Conservation (phyloP, 1,284 basidiomycete genomes). For the Marasmius tenuissimus region DNA sequence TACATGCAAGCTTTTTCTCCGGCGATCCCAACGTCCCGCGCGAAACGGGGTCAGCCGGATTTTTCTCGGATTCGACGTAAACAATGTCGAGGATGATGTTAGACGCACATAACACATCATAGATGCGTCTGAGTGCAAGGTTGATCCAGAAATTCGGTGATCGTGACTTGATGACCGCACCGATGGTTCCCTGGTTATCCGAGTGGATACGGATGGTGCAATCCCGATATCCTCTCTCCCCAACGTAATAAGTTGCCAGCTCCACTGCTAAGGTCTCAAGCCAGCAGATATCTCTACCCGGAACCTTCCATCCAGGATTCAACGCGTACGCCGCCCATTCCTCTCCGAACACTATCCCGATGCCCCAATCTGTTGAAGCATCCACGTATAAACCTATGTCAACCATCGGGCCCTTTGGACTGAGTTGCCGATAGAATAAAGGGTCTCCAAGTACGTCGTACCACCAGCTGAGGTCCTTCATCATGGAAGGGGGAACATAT, state of each 20-base stretch:
- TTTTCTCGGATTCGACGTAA: conserved; percentile 28
- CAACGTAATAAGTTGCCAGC: conserved; percentile 14
- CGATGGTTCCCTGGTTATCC: conserved; percentile 10
- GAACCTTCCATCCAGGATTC: conserved; percentile 23
- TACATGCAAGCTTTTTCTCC: not conserved
- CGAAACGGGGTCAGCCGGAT: conserved; percentile 34
- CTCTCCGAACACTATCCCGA: conserved; percentile 29
- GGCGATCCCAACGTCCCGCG: conserved; percentile 18
- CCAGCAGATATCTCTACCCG: conserved; percentile 36
- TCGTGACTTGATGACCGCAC: conserved; percentile 8
- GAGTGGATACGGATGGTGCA: not conserved
- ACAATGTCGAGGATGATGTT: conserved; percentile 24
- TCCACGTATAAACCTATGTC: conserved; percentile 5
- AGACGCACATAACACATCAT: not conserved
- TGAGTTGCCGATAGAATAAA: not conserved
- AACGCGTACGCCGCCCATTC: conserved; percentile 27
- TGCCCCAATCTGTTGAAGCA: conserved; percentile 37
- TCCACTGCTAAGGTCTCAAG: conserved; percentile 29
- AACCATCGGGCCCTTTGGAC: not conserved
- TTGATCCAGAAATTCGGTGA: conserved; percentile 28
- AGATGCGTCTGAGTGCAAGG: conserved; percentile 20
- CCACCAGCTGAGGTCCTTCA: conserved; percentile 27
- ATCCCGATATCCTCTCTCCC: not conserved
- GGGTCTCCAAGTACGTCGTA: not conserved
- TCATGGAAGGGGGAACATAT: not conserved